Evolutionary conservation across 129 eudicot genomes (phyloP).

Genomic region (Tagetes patula): DNA sequence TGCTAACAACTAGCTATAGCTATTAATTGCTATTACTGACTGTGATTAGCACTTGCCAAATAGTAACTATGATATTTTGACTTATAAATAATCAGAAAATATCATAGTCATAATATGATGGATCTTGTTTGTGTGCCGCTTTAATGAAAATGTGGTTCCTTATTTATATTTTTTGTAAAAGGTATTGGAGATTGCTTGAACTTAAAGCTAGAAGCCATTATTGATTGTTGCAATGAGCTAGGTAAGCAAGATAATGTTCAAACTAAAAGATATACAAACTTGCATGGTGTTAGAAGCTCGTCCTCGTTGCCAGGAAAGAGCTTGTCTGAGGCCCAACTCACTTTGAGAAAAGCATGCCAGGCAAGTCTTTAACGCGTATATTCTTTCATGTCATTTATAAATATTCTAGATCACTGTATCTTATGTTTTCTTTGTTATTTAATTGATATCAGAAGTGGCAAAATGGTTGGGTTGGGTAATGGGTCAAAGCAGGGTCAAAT

Average conservation of each 20-base stretch:
- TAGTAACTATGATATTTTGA: not conserved
- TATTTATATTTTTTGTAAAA: conserved; percentile 21
- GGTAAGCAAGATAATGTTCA: conserved; percentile 24
- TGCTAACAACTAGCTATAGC: not conserved
- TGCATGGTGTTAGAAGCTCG: conserved; percentile 23
- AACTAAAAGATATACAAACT: conserved; percentile 29
- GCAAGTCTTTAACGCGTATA: conserved; percentile 27
- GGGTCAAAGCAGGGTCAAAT: not conserved
- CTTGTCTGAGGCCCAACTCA: conserved; percentile 45
- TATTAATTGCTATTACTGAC: not conserved
- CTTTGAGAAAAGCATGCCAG: conserved; percentile 43
- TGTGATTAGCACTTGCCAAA: not conserved
- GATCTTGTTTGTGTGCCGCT: not conserved
- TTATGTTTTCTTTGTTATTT: not conserved
- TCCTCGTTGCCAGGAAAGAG: conserved; percentile 31
- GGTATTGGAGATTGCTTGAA: conserved; percentile 45
- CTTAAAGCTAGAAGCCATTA: conserved; percentile 39
- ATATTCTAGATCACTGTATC: not conserved
- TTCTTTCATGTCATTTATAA: not conserved
- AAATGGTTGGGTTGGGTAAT: not conserved
- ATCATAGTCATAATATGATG: not conserved
- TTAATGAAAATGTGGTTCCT: not conserved
- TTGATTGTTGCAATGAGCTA: conserved; percentile 47
- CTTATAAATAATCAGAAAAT: not conserved
- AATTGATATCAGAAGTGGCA: not conserved